Conservation (phyloP, 2,329 filamentous ascomycete species). For the Acrocalymma vagum region DNA sequence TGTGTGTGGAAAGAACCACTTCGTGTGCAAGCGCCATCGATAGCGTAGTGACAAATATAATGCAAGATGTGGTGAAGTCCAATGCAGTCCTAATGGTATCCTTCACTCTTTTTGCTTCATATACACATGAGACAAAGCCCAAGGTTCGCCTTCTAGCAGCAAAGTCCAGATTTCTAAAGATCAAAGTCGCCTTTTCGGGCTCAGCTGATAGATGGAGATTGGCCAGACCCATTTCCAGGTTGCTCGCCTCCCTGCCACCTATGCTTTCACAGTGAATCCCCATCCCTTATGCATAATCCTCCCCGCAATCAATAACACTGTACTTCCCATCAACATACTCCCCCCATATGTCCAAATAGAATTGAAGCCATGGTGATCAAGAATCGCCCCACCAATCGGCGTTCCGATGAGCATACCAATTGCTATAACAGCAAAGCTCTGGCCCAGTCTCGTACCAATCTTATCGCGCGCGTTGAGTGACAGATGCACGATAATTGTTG, state of each 20-base stretch:
- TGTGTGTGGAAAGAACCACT: too few relatives aligned
- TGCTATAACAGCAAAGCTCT: conserved; percentile 61
- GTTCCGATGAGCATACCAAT: conserved; percentile 64
- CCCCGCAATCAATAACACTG: conserved; percentile 24
- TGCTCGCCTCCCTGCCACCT: too few relatives aligned
- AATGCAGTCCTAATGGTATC: too few relatives aligned
- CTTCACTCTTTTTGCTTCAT: too few relatives aligned
- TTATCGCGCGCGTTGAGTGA: conserved; percentile 52
- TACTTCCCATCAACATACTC: conserved; percentile 32
- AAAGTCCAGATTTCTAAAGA: too few relatives aligned
- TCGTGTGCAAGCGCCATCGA: too few relatives aligned
- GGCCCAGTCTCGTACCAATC: conserved; percentile 63
- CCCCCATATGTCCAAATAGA: conserved; percentile 56
- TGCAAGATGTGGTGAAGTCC: too few relatives aligned
- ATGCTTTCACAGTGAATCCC: conserved; percentile 34
- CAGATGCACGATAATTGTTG: conserved; percentile 56
- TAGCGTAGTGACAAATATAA: too few relatives aligned
- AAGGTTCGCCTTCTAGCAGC: too few relatives aligned
- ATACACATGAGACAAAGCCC: too few relatives aligned
- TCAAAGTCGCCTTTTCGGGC: too few relatives aligned
- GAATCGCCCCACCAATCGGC: conserved; percentile 65
- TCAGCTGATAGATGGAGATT: neutral
- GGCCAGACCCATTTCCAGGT: neutral
- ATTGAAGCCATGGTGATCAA: conserved; percentile 54
- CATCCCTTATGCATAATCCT: conserved; percentile 36